Evolutionary conservation across 1,284 basidiomycete genomes (phyloP), one percentile per base, ranked within the genome.

Genomic region (Puccinia polysora): DNA sequence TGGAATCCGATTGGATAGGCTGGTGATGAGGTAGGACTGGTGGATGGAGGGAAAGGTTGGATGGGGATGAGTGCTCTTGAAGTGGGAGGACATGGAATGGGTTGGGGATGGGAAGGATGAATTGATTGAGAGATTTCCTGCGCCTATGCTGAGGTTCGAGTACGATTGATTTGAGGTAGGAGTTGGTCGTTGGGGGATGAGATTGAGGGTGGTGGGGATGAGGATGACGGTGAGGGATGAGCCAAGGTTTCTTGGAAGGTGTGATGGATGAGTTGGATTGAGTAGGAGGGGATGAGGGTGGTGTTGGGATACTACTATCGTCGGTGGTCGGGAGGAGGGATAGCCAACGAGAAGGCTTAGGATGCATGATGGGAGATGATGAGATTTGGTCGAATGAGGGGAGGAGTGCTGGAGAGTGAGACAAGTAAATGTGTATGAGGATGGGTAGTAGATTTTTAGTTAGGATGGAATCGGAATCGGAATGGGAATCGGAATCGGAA

Each of bases 171-270:
- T 65, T 65, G 1, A 65, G 49, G 43, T 50, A 50, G 3, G 63
- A 65, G 20, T 65, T 65, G 14, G 63, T 30, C 4, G 30, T 32
- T 6, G 63, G 63, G 38, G 49, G 63, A 50, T 65, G 63, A n/a
- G 49, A 14, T 18, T 65, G 63, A 8, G 63, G 63, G 38, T 65
- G 63, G 47, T 65, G 63, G 30, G 49, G 15, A 32, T 65, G 63
- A 25, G 14, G 30, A 34, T 65, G 49, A 2, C 32, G 47, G 14
- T 65, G 63, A 34, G 28, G 2, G 10, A 10, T 30, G 7, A 25
- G 25, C 4, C 7, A 10, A 12, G 38, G 3, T 8, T 45, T 49
- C 30, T 30, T 32, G 56, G 20, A 38, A 40, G 56, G 32, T 28
- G 4, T 3, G 30, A 40, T 25, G 36, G 38, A 40, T 5, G 1